Conservation (phyloP, 805 yeast species). For the Candida patagonica region DNA sequence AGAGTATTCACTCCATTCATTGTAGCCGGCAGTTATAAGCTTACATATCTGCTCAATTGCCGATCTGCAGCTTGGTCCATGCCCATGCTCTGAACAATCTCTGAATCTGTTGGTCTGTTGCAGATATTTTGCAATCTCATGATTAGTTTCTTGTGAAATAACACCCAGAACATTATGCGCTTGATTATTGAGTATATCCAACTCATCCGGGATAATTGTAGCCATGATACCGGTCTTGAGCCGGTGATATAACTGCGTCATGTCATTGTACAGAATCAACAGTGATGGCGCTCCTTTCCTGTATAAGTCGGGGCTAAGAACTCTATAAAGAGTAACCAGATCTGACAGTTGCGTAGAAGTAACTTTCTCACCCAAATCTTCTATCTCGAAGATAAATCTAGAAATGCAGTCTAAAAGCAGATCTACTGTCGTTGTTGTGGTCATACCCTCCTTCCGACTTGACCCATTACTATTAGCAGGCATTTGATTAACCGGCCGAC, state of each 20-base stretch:
- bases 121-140: slow-evolving; percentile 1
- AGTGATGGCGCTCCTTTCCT: slow-evolving; percentile 5
- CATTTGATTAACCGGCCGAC: neutral
- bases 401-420: slow-evolving; percentile 6
- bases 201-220: neutral
- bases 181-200: neutral
- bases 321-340: slow-evolving; percentile 18
- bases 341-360: slow-evolving; percentile 6
- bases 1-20: slow-evolving; percentile 12
- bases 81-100: slow-evolving; percentile 12
- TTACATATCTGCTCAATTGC: slow-evolving; percentile 13
- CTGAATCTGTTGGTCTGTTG: slow-evolving; percentile 14
- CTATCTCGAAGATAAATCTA: slow-evolving; percentile 7
- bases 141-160: neutral
- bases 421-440: slow-evolving; percentile 5
- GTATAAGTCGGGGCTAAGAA: slow-evolving; percentile 16
- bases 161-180: neutral
- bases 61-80: slow-evolving; percentile 12
- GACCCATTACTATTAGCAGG: neutral
- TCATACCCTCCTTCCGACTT: neutral
- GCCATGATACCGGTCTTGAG: neutral
- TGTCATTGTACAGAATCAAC: slow-evolving; percentile 16
- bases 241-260: slow-evolving; percentile 4
- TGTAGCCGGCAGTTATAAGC: slow-evolving; percentile 6
- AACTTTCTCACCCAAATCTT: neutral